These are phyloP conservation scores for Pleurotus pulmonarius DNA, from an alignment of 768 basidiomycete genomes.

Conservation along the genomic window DNA sequence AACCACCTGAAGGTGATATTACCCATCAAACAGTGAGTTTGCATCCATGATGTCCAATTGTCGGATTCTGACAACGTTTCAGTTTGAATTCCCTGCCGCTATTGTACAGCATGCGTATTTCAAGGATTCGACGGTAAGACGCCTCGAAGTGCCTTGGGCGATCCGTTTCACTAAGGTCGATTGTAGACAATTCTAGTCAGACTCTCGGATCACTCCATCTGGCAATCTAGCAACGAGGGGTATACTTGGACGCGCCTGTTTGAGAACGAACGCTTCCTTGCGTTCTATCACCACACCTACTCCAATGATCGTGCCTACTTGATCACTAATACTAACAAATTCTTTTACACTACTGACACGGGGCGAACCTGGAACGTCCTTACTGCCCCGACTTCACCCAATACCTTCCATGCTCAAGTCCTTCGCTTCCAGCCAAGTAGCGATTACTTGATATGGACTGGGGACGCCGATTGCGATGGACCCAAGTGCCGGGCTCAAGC, in stretches of 20 bases:
- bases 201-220: constrained; percentile 71
- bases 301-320: constrained; percentile 83
- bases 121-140: constrained; percentile 63
- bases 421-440: constrained; percentile 86
- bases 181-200: constrained; percentile 78
- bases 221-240: constrained; percentile 96
- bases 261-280: constrained; percentile 65
- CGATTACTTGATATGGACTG: constrained; percentile 89
- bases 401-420: constrained; percentile 69
- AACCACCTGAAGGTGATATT: constrained; percentile 76
- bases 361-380: constrained; percentile 67
- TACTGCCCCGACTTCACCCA: constrained; percentile 67
- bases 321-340: constrained; percentile 61
- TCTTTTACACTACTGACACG: constrained; percentile 80
- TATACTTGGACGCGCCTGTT: constrained; percentile 78
- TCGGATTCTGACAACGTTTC: constrained; percentile 1
- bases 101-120: constrained; percentile 84
- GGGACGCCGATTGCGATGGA: constrained; percentile 60
- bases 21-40: constrained; percentile 67
- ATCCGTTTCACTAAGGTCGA: constrained; percentile 6
- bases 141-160: not conserved
- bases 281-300: constrained; percentile 85
- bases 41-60: not conserved
- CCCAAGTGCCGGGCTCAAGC: constrained; percentile 72
- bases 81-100: constrained; percentile 66